Evolutionary conservation across 305 asterid species (phyloP).

Genomic region (Fraxinus greggii): DNA sequence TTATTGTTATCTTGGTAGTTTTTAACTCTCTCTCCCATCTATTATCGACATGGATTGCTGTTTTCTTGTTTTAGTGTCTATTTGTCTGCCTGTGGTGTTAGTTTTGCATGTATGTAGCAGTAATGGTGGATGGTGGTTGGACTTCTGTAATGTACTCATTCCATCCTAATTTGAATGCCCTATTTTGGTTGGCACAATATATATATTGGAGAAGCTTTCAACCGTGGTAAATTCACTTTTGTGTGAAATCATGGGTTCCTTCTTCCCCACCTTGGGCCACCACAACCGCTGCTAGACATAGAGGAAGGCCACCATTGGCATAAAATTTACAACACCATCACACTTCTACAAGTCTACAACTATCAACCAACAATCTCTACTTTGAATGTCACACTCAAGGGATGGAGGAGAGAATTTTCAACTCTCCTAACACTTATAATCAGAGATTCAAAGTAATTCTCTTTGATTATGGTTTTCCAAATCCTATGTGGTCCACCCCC

Average conservation of each 20-base stretch:
- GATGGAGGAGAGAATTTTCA: neutral
- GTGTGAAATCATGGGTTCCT: neutral
- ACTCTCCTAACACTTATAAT: neutral
- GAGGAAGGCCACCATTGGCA: neutral
- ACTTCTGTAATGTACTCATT: neutral
- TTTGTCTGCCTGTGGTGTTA: neutral
- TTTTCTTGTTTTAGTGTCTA: neutral
- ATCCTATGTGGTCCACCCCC: neutral
- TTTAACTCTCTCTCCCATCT: neutral
- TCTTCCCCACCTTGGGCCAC: neutral
- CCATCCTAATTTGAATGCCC: neutral
- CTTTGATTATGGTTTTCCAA: neutral
- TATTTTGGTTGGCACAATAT: neutral
- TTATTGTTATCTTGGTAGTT: conserved; percentile 10
- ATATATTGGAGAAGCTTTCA: neutral
- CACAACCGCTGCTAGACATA: neutral
- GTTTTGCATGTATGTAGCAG: neutral
- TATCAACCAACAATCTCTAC: neutral
- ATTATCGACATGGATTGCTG: neutral
- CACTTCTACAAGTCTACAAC: neutral
- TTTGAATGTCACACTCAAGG: neutral
- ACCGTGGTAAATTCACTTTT: neutral
- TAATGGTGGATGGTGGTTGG: neutral
- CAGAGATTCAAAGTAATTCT: neutral
- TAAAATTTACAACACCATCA: neutral